A percentile compares a stretch with the other conserved stretches of the same genome.
Conservation (phyloP, 2,329 filamentous ascomycete species). For the Colletotrichum australisinense region DNA sequence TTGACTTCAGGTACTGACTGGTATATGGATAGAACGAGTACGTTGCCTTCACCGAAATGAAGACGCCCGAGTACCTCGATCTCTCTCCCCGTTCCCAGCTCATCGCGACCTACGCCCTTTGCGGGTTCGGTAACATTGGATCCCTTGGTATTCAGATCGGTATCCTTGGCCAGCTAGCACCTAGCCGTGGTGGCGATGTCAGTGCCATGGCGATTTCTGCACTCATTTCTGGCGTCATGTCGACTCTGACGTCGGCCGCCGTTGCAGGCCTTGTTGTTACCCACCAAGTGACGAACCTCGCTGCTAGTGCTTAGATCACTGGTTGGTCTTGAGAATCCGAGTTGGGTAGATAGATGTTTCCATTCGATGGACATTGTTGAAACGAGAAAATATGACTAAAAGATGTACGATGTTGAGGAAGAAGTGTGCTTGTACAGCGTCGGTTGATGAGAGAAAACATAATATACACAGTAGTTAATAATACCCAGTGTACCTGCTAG, state of each 20-base stretch:
- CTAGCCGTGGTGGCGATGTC: constrained; percentile 79
- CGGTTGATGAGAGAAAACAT: not conserved
- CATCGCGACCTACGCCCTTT: constrained; percentile 88
- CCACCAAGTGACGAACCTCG: constrained; percentile 46
- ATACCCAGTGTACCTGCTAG: constrained; percentile 16
- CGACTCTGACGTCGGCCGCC: constrained; percentile 82
- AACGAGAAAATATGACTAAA: not conserved
- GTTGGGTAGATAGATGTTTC: too few species aligned
- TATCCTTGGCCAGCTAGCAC: constrained; percentile 84
- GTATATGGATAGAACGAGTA: constrained; percentile 73
- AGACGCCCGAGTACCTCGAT: constrained; percentile 60
- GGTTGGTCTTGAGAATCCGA: not conserved
- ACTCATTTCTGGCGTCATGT: constrained; percentile 80
- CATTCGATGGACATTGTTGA: not conserved
- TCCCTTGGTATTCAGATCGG: constrained; percentile 92
- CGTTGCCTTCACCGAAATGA: constrained; percentile 74
- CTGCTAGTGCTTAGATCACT: not conserved
- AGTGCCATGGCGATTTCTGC: constrained; percentile 81
- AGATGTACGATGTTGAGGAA: constrained; percentile 28
- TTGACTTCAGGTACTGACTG: constrained; percentile 41
- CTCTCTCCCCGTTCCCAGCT: constrained; percentile 79
- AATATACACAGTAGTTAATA: constrained; percentile 10
- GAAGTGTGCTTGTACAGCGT: not conserved
- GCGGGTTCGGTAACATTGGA: constrained; percentile 86
- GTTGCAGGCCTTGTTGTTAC: constrained; percentile 82